A percentile compares a stretch with the other conserved stretches of the same genome.
These are phyloP conservation scores for Silene coronaria DNA, from an alignment of 179 eudicot species.

Conservation along the genomic window DNA sequence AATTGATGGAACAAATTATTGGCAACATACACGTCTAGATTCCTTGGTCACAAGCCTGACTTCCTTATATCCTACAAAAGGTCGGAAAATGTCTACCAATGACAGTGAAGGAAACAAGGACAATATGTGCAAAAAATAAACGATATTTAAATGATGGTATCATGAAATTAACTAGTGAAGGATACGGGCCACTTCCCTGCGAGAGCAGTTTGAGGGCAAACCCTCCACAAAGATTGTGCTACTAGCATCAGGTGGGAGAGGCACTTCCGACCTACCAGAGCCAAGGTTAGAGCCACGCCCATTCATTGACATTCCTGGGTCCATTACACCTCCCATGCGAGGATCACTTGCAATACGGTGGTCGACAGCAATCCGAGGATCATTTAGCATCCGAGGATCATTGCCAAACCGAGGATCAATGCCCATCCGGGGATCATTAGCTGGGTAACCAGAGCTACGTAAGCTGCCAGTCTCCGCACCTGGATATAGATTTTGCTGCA, in stretches of 20 bases:
- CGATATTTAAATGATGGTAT: neutral
- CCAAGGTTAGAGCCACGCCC: constrained; percentile 44
- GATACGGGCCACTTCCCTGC: constrained; percentile 96
- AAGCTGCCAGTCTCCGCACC: constrained; percentile 49
- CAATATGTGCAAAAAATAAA: neutral
- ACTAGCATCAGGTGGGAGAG: constrained; percentile 77
- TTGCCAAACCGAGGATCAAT: constrained; percentile 28
- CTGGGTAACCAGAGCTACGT: constrained; percentile 38
- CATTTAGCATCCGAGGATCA: constrained; percentile 23
- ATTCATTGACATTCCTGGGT: constrained; percentile 38
- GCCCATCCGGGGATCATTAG: constrained; percentile 34
- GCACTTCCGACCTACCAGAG: constrained; percentile 49
- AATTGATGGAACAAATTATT: neutral
- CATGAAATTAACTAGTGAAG: constrained; percentile 28
- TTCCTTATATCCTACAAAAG: constrained; percentile 80
- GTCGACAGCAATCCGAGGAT: constrained; percentile 28
- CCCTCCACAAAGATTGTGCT: constrained; percentile 65
- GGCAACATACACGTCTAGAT: constrained; percentile 53
- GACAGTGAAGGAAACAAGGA: constrained; percentile 23
- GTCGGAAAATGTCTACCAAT: constrained; percentile 70
- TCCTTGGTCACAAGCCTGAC: constrained; percentile 81
- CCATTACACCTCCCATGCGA: constrained; percentile 32
- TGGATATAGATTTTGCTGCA: constrained; percentile 51
- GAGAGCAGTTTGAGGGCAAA: constrained; percentile 68
- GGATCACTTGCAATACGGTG: constrained; percentile 30